A percentile compares a stretch with the other conserved stretches of the same genome.
Evolutionary conservation across 2,329 filamentous ascomycete species (phyloP).

Genomic region (Botrytis cinerea): DNA sequence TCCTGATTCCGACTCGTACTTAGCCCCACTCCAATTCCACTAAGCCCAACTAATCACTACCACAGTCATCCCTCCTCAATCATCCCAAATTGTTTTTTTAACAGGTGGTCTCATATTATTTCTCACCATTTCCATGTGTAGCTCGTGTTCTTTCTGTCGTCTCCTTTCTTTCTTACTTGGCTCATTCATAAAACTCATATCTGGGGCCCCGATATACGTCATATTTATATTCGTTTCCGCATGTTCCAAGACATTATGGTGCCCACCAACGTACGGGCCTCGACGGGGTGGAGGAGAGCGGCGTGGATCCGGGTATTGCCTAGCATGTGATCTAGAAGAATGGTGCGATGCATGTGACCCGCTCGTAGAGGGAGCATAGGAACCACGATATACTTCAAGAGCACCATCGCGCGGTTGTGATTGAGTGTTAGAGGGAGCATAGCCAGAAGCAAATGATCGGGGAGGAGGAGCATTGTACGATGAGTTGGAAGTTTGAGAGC

Average conservation of each 20-base stretch:
- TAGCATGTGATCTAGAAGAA: no score
- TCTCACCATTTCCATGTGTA: accelerated
- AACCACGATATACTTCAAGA: no score
- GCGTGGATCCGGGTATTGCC: no score
- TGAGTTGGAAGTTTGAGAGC: background rate
- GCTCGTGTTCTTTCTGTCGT: background rate
- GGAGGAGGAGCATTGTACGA: background rate
- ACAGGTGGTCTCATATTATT: no score
- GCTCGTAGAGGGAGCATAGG: no score
- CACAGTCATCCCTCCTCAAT: background rate
- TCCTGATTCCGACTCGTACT: background rate
- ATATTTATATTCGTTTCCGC: background rate
- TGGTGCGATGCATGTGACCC: no score
- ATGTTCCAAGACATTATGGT: no score
- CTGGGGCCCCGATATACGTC: background rate
- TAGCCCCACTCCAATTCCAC: background rate
- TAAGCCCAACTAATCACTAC: background rate
- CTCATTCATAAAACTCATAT: background rate
- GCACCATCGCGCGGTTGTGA: no score
- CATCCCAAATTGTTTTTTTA: no score
- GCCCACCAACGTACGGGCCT: background rate
- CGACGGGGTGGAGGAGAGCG: background rate
- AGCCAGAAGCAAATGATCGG: no score
- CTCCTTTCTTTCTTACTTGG: background rate
- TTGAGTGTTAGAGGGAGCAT: background rate